phyloP scores from a whole-genome alignment of 192 early-diverging fungal species.

The Podila epigama region DNA sequence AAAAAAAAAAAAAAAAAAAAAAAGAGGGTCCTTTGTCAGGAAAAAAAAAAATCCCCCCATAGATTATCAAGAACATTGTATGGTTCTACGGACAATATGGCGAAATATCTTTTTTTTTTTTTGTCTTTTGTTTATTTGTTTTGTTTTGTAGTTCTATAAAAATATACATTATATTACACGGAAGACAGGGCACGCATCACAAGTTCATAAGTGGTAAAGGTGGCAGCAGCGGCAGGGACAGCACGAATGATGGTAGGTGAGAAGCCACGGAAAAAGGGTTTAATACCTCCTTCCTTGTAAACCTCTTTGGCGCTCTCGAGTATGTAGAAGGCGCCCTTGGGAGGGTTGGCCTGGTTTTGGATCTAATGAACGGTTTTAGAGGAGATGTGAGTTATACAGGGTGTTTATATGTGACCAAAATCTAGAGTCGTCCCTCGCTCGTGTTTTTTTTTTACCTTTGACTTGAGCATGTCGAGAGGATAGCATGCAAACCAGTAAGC shows the following conservation, averaged over 20 bases:
- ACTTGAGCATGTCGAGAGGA: constrained; percentile 89
- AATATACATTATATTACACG: too few relatives aligned
- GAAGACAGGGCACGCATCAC: constrained; percentile 52
- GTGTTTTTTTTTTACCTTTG: constrained; percentile 51
- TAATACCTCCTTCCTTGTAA: constrained; percentile 61
- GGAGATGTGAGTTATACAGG: neutral
- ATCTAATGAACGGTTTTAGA: constrained; percentile 31
- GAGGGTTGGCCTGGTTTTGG: constrained; percentile 69
- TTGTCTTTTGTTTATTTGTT: too few relatives aligned
- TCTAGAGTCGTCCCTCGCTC: neutral
- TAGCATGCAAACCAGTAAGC: constrained; percentile 86
- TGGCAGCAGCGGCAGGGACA: constrained; percentile 81
- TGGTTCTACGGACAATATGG: too few relatives aligned
- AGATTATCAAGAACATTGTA: too few relatives aligned
- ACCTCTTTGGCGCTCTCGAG: constrained; percentile 59
- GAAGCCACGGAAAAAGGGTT: constrained; percentile 73
- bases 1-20: too few relatives aligned
- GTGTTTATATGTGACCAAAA: neutral
- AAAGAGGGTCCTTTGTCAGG: too few relatives aligned
- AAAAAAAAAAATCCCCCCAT: too few relatives aligned
- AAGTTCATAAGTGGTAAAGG: constrained; percentile 80
- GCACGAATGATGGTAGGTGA: constrained; percentile 63
- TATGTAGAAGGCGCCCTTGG: constrained; percentile 67
- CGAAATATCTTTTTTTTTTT: too few relatives aligned
- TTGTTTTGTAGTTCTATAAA: too few relatives aligned